Evolutionary conservation across 2,329 filamentous ascomycete genomes (phyloP).

Genomic region (Dactylellina cionopaga): DNA sequence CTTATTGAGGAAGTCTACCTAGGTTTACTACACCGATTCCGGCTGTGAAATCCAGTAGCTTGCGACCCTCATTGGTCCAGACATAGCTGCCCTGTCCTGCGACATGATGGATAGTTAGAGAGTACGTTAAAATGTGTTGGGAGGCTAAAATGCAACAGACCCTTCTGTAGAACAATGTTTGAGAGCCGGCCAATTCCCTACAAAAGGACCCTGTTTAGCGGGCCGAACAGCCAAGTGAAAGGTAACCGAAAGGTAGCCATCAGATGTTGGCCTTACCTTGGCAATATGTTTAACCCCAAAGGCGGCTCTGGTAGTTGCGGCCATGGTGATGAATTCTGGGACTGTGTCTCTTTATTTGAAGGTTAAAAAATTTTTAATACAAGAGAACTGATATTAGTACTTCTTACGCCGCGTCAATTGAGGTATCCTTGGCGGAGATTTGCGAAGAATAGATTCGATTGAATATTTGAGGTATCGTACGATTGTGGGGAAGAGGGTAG

Average conservation of each 20-base stretch:
- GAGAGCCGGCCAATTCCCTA: slow-evolving; percentile 50
- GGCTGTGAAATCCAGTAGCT: slow-evolving; percentile 42
- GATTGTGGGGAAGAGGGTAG: slow-evolving; percentile 9
- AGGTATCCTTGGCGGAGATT: no score
- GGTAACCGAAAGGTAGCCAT: not conserved
- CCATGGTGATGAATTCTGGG: slow-evolving; percentile 12
- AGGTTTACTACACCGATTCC: slow-evolving; percentile 46
- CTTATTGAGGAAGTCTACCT: slow-evolving; percentile 6
- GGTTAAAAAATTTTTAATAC: no score
- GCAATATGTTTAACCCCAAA: slow-evolving; percentile 49
- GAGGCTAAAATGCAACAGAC: slow-evolving; percentile 34
- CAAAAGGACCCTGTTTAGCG: slow-evolving; percentile 20
- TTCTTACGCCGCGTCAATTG: no score
- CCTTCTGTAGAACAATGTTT: slow-evolving; percentile 38
- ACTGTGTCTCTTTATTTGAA: no score
- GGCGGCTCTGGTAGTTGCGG: slow-evolving; percentile 35
- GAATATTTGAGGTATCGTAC: slow-evolving; percentile 5
- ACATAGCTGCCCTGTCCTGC: slow-evolving; percentile 43
- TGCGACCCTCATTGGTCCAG: slow-evolving; percentile 49
- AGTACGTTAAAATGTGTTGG: slow-evolving; percentile 25
- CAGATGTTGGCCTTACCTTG: slow-evolving; percentile 27
- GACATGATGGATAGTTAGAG: not conserved
- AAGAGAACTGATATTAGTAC: not conserved
- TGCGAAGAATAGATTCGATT: not conserved
- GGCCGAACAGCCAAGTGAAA: slow-evolving; percentile 19